Evolutionary conservation across 1,284 basidiomycete genomes (phyloP).

Genomic region (Irpex rosettiformis): DNA sequence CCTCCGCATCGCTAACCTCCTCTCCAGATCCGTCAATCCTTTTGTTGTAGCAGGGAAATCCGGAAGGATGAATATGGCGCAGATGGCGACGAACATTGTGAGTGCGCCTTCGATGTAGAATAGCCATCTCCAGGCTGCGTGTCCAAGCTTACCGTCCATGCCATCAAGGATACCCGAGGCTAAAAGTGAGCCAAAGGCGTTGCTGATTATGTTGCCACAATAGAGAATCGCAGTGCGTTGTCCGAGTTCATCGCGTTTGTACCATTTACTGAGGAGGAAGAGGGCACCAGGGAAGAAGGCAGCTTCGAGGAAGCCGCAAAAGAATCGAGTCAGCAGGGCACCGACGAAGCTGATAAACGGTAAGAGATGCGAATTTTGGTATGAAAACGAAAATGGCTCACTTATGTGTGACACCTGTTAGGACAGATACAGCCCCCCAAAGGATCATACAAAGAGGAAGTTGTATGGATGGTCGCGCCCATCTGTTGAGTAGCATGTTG

Average conservation of each 20-base stretch:
- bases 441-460: constrained; percentile 67
- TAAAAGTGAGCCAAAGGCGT: constrained; percentile 79
- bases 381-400: constrained; percentile 8
- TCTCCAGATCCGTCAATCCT: constrained; percentile 52
- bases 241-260: constrained; percentile 64
- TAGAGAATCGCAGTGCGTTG: constrained; percentile 74
- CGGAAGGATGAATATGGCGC: constrained; percentile 67
- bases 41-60: constrained; percentile 64
- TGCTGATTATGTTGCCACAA: constrained; percentile 73
- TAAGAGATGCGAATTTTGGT: neutral
- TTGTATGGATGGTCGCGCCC: constrained; percentile 72
- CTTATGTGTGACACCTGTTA: constrained; percentile 26
- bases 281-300: constrained; percentile 70
- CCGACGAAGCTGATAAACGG: constrained; percentile 52
- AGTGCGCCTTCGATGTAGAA: constrained; percentile 72
- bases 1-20: constrained; percentile 63
- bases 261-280: constrained; percentile 72
- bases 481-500: constrained; percentile 70
- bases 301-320: constrained; percentile 68
- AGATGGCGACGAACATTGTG: constrained; percentile 60
- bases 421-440: constrained; percentile 40
- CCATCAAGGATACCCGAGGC: constrained; percentile 68
- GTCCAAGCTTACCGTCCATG: constrained; percentile 70
- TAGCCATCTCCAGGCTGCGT: constrained; percentile 74
- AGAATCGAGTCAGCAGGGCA: constrained; percentile 72